Conservation (phyloP, 192 early-diverging fungal genomes). For the Coemansia erecta region DNA sequence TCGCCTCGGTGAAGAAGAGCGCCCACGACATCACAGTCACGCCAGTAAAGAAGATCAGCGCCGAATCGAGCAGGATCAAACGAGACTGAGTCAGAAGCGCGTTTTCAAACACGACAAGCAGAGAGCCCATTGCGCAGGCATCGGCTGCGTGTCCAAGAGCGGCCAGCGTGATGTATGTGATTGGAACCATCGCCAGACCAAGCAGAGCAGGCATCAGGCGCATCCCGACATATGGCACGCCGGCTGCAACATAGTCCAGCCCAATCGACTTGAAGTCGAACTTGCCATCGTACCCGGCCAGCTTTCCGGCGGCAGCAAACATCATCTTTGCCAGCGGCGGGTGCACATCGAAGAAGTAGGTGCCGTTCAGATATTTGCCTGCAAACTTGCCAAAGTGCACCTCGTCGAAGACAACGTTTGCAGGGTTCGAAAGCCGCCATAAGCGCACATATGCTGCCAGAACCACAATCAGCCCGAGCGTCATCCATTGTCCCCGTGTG, state of each 20-base stretch:
- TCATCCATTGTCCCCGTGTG: constrained; percentile 47
- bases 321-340: constrained; percentile 93
- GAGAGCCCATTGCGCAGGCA: constrained; percentile 72
- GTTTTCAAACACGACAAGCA: constrained; percentile 86
- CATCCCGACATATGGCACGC: constrained; percentile 91
- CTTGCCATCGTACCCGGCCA: constrained; percentile 86
- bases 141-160: constrained; percentile 75
- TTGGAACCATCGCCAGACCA: constrained; percentile 79
- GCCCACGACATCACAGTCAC: neutral
- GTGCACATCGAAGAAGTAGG: constrained; percentile 95
- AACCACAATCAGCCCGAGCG: constrained; percentile 38
- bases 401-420: constrained; percentile 80
- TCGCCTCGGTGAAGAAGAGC: constrained; percentile 1
- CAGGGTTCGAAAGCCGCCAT: constrained; percentile 45
- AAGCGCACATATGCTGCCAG: constrained; percentile 46
- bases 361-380: constrained; percentile 76
- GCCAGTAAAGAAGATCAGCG: constrained; percentile 75
- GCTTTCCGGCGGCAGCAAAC: constrained; percentile 71
- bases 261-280: constrained; percentile 91
- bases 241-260: constrained; percentile 77
- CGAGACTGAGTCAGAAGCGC: constrained; percentile 86
- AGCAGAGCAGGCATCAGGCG: constrained; percentile 73
- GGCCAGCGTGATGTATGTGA: constrained; percentile 79
- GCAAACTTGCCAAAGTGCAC: constrained; percentile 99
- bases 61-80: constrained; percentile 86